Conservation (phyloP, 345 rosid genomes). For the Brassica rapa region DNA sequence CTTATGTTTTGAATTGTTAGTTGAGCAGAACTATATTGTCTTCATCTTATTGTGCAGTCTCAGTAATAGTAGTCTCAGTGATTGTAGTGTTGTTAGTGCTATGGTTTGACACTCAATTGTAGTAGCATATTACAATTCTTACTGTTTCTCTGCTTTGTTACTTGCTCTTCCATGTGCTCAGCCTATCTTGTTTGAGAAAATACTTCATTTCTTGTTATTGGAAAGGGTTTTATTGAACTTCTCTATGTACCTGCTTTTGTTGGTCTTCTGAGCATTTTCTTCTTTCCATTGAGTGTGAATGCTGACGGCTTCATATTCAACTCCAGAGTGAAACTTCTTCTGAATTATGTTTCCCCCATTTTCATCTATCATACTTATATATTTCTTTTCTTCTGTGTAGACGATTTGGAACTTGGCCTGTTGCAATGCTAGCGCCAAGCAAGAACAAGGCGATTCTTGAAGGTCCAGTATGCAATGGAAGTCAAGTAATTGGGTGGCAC, state of each 20-base stretch:
- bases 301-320: neutral
- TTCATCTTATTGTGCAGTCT: neutral
- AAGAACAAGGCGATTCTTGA: conserved; percentile 86
- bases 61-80: neutral
- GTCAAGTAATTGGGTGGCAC: conserved; percentile 89
- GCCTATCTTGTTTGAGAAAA: neutral
- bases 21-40: neutral
- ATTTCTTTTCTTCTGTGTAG: conserved; percentile 41
- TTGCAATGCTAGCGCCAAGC: conserved; percentile 88
- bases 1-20: neutral
- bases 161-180: neutral
- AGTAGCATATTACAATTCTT: neutral
- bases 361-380: neutral
- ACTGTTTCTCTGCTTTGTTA: conserved; percentile 1
- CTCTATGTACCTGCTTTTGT: neutral
- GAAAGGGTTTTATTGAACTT: conserved; percentile 11
- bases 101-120: neutral
- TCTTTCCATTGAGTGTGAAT: neutral
- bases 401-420: conserved; percentile 95
- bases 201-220: neutral
- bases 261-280: neutral
- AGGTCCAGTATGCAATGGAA: conserved; percentile 87
- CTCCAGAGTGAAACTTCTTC: neutral
- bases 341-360: neutral
- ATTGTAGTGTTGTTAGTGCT: conserved; percentile 6